phyloP scores from a whole-genome alignment of 202 grass and related monocot species.

The Alloteropsis angusta region DNA sequence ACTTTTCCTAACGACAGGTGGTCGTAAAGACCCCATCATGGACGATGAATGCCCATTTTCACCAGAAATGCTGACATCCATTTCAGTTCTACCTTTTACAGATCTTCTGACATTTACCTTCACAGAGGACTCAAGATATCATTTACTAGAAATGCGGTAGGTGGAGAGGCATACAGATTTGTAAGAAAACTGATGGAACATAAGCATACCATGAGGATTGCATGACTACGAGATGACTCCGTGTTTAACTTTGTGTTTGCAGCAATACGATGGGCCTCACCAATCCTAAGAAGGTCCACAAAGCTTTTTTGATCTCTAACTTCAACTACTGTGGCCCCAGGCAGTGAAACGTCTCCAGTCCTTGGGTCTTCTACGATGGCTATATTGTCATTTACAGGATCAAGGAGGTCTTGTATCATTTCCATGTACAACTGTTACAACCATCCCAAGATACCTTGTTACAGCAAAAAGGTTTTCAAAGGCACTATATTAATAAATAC shows the following conservation, averaged over 20 bases:
- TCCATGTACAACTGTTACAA: conserved; percentile 91
- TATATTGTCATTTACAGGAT: conserved; percentile 99
- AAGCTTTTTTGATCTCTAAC: conserved; percentile 95
- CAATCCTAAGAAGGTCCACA: conserved; percentile 87
- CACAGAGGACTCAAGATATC: conserved; percentile 21
- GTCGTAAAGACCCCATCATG: conserved; percentile 68
- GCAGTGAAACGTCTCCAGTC: conserved; percentile 90
- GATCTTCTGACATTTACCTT: conserved; percentile 93
- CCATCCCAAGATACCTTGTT: not conserved
- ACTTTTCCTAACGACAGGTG: conserved; percentile 86
- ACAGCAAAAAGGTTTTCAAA: not conserved
- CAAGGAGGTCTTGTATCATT: conserved; percentile 97
- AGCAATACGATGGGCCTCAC: conserved; percentile 86
- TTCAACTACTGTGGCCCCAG: conserved; percentile 82
- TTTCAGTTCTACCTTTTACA: conserved; percentile 77
- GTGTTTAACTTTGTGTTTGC: conserved; percentile 98
- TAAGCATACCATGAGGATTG: conserved; percentile 81
- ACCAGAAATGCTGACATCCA: conserved; percentile 48
- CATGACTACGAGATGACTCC: conserved; percentile 97
- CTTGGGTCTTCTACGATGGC: conserved; percentile 97
- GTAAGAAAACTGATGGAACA: conserved; percentile 16
- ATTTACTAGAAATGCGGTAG: not conserved
- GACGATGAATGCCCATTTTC: conserved; percentile 85
- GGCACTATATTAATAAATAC: not conserved
- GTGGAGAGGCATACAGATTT: not conserved